Evolutionary conservation across 163 green algal genomes (phyloP), one percentile per base, ranked within the genome.

Genomic region (Coccomyxa subellipsoidea): DNA sequence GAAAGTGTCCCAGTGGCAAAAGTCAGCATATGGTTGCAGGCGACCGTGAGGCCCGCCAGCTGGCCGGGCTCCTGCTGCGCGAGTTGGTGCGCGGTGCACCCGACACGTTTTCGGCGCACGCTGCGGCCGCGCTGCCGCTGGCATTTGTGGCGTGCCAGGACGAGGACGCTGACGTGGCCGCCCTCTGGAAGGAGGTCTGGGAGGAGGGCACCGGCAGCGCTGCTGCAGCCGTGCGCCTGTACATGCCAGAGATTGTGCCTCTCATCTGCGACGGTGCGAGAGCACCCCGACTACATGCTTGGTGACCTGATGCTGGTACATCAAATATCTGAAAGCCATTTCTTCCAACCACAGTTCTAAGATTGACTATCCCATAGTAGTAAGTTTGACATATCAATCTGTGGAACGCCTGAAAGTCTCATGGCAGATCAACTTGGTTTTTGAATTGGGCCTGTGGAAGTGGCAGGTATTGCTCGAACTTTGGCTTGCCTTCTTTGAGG

Each of bases 101-200:
- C 2, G 92, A 97, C 78, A 85, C 78, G 0, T 91, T 97, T 37
- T 25, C 78, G 3, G 32, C 38, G 31, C 84, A 94, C 70, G 88
- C 90, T 0, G 27, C 36, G 2, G 38, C 75, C 40, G 80, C 93
- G 37, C 81, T 94, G 80, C 91, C 91, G 0, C 38, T 89, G 1
- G 89, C 89, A 3, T 95, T 94, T 35, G 29, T 88, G 6, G 90
- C 87, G 29, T 82, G 82, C 34, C 86, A 87, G 53, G 91, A 96
- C 80, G 89, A 91, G 29, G 88, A 92, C 31, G 71, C 70, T 15
- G 80, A 88, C 3, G 90, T 93, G 39, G 90, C 89, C 1, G 84
- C 76, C 1, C 76, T 93, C 38, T 97, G 93, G 92, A 80, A 31
- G 4, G 88, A 94, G 69, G 91, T 96, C 31, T 97, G 93, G 93